phyloP scores from a whole-genome alignment of 257 asterid species.

The Solanum ahanhuiri region DNA sequence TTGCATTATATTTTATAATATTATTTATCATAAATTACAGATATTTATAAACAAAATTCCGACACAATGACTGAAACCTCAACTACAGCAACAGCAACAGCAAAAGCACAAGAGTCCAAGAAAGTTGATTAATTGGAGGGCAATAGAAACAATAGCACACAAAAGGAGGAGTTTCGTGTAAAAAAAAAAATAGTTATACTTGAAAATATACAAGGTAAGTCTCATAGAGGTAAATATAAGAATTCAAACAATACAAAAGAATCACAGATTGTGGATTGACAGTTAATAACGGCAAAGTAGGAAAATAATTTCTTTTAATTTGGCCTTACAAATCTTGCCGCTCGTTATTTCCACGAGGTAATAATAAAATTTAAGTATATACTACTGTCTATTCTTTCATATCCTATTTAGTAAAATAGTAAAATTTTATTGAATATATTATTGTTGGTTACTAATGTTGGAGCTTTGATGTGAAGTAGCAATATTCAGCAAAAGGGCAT shows the following conservation, averaged over 20 bases:
- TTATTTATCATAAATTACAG: not conserved
- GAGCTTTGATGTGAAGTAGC: not conserved
- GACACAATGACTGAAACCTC: not conserved
- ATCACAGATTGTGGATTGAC: not conserved
- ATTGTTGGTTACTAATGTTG: not conserved
- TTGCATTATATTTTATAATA: too few species aligned
- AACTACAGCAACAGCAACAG: not conserved
- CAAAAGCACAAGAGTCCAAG: not conserved
- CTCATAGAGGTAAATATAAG: not conserved
- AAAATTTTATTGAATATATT: too few species aligned
- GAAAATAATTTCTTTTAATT: too few species aligned
- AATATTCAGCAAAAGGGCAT: not conserved
- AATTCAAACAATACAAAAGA: not conserved
- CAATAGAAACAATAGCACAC: not conserved
- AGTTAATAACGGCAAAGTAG: not conserved
- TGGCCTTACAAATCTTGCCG: not conserved
- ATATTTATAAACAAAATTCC: not conserved
- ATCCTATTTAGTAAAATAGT: too few species aligned
- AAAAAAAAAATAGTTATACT: not conserved
- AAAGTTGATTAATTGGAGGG: not conserved
- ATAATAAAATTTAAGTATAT: too few species aligned
- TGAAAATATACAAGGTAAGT: not conserved
- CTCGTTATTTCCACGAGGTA: fast-evolving
- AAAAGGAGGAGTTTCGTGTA: not conserved
- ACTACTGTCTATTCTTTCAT: too few species aligned